Evolutionary conservation across 345 rosid species (phyloP), one percentile per base, ranked within the genome.

Genomic region (Acer campestre): DNA sequence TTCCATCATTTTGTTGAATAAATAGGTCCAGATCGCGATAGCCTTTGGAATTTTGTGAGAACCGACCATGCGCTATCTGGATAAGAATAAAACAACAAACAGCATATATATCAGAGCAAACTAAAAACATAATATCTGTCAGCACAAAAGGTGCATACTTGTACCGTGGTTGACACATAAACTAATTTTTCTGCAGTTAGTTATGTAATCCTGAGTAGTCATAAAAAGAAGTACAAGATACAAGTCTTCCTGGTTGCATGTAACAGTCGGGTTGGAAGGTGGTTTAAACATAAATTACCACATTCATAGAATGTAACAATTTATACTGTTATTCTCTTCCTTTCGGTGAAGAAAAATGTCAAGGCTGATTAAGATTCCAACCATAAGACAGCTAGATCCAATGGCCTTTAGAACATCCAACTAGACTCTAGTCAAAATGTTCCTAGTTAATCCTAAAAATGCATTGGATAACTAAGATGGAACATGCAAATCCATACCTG

Each of bases 21-120:
- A 94, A 94, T n/a, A 91, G 80, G 81, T 92, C 98, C 38, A 94
- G 70, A 71, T 94, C 90, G 23, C 96, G 88, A 73, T 83, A 80
- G 55, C 94, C 88, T 17, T 77, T 83, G 51, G 75, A 78, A 72
- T 48, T 80, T 55, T 86, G 85, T 17, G 88, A 90, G 86, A 92
- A 94, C 71, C 94, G 87, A 49, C 98, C 94, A 80, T 90, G 90
- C 63, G 91, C 82, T 76, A 88, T 80, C 98, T 92, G 86, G 49
- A 86, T 61, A 59, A 66, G 42, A 68, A 51, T 29, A 22, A 42
- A 53, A 48, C n/a, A 74, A 61, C 27, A 69, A 79, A 71, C 17
- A 20, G 46, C n/a, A 68, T 49, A 11, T 8, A 51, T 42, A 61
- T 59, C 12, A 59, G 27, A 76, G 61, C 23, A 69, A 73, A 38